Evolutionary conservation across 805 yeast genomes (phyloP).

Genomic region (Kodamaea sagamina): DNA sequence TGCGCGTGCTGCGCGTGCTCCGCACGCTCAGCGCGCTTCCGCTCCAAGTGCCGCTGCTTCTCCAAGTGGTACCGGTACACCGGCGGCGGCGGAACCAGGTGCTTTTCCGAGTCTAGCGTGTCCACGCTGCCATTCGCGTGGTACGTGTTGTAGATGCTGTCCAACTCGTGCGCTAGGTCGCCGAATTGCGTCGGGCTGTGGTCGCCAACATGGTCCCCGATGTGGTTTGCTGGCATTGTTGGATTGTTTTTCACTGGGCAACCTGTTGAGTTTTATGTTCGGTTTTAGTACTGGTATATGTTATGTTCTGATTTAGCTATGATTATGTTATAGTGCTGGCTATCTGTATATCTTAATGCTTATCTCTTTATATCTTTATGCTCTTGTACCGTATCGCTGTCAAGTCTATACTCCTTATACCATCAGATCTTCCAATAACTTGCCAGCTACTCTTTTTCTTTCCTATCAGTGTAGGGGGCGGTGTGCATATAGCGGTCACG

Average conservation of each 20-base stretch:
- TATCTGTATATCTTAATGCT: too few species aligned
- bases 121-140: slow-evolving; percentile 23
- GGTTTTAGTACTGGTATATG: too few species aligned
- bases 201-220: slow-evolving; percentile 3
- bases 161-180: slow-evolving; percentile 27
- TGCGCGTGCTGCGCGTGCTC: too few species aligned
- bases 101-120: slow-evolving; percentile 29
- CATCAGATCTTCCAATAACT: too few species aligned
- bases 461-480: background rate
- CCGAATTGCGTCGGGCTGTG: slow-evolving; percentile 12
- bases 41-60: slow-evolving; percentile 15
- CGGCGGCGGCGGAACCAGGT: slow-evolving; percentile 17
- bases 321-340: too few species aligned
- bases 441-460: background rate
- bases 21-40: slow-evolving; percentile 29
- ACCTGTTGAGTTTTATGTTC: background rate
- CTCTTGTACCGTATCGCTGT: too few species aligned
- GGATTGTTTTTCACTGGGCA: too few species aligned
- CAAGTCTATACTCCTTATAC: too few species aligned
- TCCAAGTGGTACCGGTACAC: slow-evolving; percentile 8
- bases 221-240: background rate
- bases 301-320: too few species aligned
- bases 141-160: slow-evolving; percentile 26
- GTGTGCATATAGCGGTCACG: background rate
- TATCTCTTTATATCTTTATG: too few species aligned